These are phyloP conservation scores for Diplodia scrobiculata DNA, from an alignment of 2,329 filamentous ascomycete species.

Conservation along the genomic window DNA sequence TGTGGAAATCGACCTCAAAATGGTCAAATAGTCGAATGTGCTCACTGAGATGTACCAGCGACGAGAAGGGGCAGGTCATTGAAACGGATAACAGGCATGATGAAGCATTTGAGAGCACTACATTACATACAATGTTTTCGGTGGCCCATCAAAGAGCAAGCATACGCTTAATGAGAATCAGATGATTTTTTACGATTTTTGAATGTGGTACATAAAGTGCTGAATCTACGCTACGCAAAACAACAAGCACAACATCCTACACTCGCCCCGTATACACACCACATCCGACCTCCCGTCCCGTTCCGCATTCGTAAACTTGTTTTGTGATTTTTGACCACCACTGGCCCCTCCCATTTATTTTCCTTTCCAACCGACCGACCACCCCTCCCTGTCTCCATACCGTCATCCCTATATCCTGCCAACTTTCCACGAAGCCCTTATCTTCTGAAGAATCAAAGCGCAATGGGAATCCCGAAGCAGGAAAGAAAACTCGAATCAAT, in stretches of 20 bases:
- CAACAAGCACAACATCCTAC: neutral
- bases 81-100: neutral
- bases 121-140: neutral
- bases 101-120: neutral
- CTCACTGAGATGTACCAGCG: neutral
- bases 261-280: neutral
- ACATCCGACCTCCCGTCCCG: neutral
- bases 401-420: neutral
- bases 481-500: slow-evolving; percentile 8
- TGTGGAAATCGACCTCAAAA: neutral
- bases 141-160: neutral
- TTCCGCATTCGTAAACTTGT: neutral
- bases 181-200: neutral
- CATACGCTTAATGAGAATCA: neutral
- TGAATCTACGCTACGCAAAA: neutral
- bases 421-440: neutral
- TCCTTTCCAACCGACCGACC: neutral
- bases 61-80: neutral
- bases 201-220: neutral
- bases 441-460: neutral
- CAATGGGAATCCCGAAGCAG: neutral
- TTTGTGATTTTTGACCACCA: slow-evolving; percentile 1
- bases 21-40: neutral
- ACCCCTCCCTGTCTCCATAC: neutral
- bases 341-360: neutral